Evolutionary conservation across 2,329 filamentous ascomycete genomes (phyloP).

Genomic region (Anthostomella pinea): DNA sequence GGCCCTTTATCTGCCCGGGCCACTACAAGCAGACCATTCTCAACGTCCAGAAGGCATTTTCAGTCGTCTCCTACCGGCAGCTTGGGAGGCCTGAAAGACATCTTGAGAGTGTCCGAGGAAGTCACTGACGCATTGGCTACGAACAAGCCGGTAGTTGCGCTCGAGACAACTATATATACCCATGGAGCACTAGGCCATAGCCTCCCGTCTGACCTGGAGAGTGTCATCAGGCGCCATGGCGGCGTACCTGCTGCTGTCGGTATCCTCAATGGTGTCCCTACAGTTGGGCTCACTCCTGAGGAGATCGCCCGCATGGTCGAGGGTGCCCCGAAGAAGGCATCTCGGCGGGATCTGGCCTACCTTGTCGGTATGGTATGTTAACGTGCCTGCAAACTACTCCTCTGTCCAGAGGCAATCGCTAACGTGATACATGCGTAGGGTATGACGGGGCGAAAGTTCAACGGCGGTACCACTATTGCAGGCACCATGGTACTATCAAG

Average conservation of each 20-base stretch:
- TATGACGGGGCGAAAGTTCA: constrained; percentile 62
- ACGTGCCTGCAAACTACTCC: too few species aligned
- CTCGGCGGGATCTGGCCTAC: constrained; percentile 80
- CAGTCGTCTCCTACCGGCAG: constrained; percentile 14
- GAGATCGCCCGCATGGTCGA: constrained; percentile 74
- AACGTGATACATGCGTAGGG: constrained; percentile 44
- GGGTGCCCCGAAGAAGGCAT: constrained; percentile 74
- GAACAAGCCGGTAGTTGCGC: constrained; percentile 79
- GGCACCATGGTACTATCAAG: constrained; percentile 89
- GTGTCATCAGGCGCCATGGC: constrained; percentile 75
- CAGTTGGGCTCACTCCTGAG: constrained; percentile 70
- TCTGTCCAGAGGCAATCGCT: too few species aligned
- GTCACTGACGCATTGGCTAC: constrained; percentile 72
- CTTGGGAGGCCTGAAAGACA: constrained; percentile 34
- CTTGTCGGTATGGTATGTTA: constrained; percentile 69
- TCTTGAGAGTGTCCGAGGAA: constrained; percentile 77
- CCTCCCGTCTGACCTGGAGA: constrained; percentile 71
- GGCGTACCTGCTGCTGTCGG: constrained; percentile 89
- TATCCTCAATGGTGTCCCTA: constrained; percentile 77
- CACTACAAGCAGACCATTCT: constrained; percentile 8
- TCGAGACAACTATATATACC: constrained; percentile 97
- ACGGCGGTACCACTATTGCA: constrained; percentile 90
- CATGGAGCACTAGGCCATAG: constrained; percentile 80
- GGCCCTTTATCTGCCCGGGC: constrained; percentile 1
- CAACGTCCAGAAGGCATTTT: constrained; percentile 10